Evolutionary conservation across 2,329 filamentous ascomycete genomes (phyloP), one percentile per base, ranked within the genome.

Genomic region (Metarhizium sp.): DNA sequence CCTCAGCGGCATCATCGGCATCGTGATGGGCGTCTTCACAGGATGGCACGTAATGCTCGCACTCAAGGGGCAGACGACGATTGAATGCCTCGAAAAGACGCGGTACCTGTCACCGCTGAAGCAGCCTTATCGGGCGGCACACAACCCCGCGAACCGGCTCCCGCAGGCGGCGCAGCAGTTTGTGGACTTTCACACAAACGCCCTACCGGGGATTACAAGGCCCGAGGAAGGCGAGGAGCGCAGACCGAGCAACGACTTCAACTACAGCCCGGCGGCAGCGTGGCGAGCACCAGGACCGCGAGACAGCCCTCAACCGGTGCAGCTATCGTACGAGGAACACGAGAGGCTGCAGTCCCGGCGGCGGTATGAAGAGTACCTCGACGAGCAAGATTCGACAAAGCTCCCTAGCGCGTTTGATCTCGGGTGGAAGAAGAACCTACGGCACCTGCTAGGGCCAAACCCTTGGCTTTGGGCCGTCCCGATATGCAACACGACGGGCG

Each of bases 11-110:
- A 95, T 99, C 62, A 95, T 99, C 59, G 90, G 90, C 0, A 71
- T 99, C 8, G 92, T 96, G 1, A 78, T 99, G 20, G 85, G 85
- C 13, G 90, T 89, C 0, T 99, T 99, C 67, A 96, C 92, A 0
- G 80, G 75, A 1, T 99, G 94, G 92, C 94, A 99, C 75, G 79
- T 97, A 55, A 83, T 88, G 68, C 79, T 99, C 1, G 89, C 90
- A 1, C 74, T 81, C 54, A 80, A 81, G 30, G 90, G 90, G 3
- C 85, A 95, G 71, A 99, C 94, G 1, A 99, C 94, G 3, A 96
- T 99, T 57, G 94, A 99, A 70, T 95, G 88, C 64, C 75, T 99
- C 57, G 94, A 99, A 71, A 96, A 94, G 76, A 97, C 92, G 2
- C 82, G 94, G 55, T 99, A 99, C 71, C 80, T 96, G 7, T 90